These are phyloP conservation scores for Lipomyces lipofer DNA, from an alignment of 805 yeast genomes.

Conservation along the genomic window DNA sequence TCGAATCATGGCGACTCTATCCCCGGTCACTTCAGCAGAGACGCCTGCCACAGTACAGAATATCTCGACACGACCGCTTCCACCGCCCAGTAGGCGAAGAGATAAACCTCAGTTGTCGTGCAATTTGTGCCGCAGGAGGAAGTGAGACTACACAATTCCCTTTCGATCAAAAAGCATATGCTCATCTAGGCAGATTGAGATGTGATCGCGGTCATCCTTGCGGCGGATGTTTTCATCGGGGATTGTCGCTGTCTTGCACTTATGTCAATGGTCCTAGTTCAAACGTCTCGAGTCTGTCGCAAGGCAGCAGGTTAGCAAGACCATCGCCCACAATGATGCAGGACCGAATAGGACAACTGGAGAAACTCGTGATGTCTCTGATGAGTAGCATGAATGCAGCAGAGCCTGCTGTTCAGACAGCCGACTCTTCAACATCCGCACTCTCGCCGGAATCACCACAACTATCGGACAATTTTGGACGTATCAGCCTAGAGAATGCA, in stretches of 20 bases:
- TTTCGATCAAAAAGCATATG: not conserved
- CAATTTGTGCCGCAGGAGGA: constrained; percentile 38
- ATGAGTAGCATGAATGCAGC: not conserved
- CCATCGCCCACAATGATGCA: constrained; percentile 30
- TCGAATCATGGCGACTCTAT: too few relatives aligned
- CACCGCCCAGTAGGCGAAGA: constrained; percentile 1
- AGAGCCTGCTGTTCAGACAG: not conserved
- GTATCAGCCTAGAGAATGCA: not conserved
- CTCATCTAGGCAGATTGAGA: constrained; percentile 28
- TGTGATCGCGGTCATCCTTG: constrained; percentile 42
- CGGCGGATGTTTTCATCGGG: constrained; percentile 36
- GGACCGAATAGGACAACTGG: constrained; percentile 37
- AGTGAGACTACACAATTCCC: constrained; percentile 15
- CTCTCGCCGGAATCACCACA: not conserved
- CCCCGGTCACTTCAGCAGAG: too few relatives aligned
- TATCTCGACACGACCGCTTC: too few relatives aligned
- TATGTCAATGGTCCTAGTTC: constrained; percentile 5
- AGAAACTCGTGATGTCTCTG: constrained; percentile 26
- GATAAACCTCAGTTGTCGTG: constrained; percentile 36
- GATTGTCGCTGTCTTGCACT: constrained; percentile 27
- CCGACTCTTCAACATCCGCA: too few relatives aligned
- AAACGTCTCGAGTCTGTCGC: too few relatives aligned
- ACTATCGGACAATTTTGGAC: not conserved
- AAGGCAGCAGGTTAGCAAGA: constrained; percentile 8
- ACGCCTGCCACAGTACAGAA: too few relatives aligned